Evolutionary conservation across 2,329 filamentous ascomycete genomes (phyloP).

Genomic region (Trichoderma breve): DNA sequence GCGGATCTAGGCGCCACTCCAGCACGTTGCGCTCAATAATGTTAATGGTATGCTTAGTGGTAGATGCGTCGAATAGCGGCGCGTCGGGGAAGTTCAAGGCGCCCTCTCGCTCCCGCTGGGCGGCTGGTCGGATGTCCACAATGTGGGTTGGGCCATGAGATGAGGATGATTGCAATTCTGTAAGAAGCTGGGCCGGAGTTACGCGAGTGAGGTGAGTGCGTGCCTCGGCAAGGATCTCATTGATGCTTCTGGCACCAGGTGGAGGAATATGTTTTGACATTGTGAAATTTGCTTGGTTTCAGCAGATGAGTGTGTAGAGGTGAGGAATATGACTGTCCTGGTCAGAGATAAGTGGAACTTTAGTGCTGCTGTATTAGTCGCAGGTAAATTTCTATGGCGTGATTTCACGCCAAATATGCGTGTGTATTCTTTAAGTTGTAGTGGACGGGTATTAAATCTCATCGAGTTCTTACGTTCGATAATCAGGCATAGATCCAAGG

Average conservation of each 20-base stretch:
- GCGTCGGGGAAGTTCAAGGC: not conserved
- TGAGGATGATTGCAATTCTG: constrained; percentile 4
- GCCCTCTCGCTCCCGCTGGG: constrained; percentile 19
- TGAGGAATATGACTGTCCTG: not conserved
- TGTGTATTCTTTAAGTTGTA: not conserved
- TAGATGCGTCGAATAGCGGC: not conserved
- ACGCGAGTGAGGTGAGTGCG: constrained; percentile 17
- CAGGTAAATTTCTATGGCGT: not conserved
- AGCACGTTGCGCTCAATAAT: constrained; percentile 22
- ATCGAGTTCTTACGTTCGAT: not conserved
- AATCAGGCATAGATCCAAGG: not conserved
- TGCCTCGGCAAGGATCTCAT: constrained; percentile 20
- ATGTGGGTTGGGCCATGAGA: constrained; percentile 19
- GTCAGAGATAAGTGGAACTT: not conserved
- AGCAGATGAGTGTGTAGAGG: not conserved
- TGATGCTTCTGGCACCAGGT: constrained; percentile 20
- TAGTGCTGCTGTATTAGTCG: not conserved
- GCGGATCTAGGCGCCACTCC: constrained; percentile 21
- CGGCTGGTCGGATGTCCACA: constrained; percentile 21
- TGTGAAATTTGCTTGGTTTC: not conserved
- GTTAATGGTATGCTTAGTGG: constrained; percentile 10
- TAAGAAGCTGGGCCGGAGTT: constrained; percentile 17
- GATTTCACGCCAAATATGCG: not conserved
- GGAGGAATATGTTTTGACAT: constrained; percentile 21
- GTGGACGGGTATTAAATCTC: not conserved